Base-by-base conservation (phyloP, 108 stramenopile species). In the Seminavis robusta region DNA sequence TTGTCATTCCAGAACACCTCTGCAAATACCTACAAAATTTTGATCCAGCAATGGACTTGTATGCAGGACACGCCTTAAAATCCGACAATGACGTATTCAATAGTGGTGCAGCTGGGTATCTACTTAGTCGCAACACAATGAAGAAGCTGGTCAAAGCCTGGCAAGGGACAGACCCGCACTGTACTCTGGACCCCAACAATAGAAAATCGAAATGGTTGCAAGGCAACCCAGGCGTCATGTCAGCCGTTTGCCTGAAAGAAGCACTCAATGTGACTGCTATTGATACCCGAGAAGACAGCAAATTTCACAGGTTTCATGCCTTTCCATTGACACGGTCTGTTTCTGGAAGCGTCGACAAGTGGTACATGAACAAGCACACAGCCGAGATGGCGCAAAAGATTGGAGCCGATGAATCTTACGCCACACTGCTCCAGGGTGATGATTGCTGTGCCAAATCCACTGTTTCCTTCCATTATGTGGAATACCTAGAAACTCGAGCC, bases 391-490 rank as follows among this genome's bases (percentile, higher is more conserved):
- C 21, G 15, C 26, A 6, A 11, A 27, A 44, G 6, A 16, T 15
- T 17, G 43, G 54, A 4, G 56, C 47, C 48, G 67, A 85, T 36
- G 32, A 47, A 32, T 63, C 74, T 8, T 77, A 77, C 61, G 71
- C 72, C 47, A 70, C 67, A 30, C 67, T 78, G 2, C 63, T 77
- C 27, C 21, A 36, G 19, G 86, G 86, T 24, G 53, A 36, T 1
- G 64, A 70, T 36, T 90, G 89, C 61, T 90, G 89, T 56, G 81
- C 93, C 3, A 48, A 45, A 1, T 64, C 74, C 28, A 85, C 87
- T 17, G 56, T 87, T n/a, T 86, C 84, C 47, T 94, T 94, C 70
- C 93, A 94, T 56, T 94, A 94, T 62, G 93, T 94, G 13, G 93
- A 94, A 57, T 73, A 65, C 43, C 46, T 33, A 39, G 93, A 94